Conservation (phyloP, 164 flowering plant species). For the Aristolochia contorta region DNA sequence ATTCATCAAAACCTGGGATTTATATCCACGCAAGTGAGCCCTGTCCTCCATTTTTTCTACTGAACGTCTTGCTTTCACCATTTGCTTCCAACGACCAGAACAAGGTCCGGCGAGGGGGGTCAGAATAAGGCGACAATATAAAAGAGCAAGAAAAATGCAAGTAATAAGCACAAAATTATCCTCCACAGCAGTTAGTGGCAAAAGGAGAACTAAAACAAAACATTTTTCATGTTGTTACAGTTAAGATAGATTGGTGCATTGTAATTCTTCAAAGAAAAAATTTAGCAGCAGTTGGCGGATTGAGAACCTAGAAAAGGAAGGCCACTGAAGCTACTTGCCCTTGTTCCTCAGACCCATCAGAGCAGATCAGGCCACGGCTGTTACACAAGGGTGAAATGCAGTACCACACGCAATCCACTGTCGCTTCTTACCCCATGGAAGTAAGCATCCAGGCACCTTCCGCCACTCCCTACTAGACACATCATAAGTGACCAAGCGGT, state of each 20-base stretch:
- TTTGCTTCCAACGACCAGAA: too few species aligned
- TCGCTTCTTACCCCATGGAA: slow-evolving; percentile 66
- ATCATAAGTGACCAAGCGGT: slow-evolving; percentile 73
- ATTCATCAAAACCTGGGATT: too few species aligned
- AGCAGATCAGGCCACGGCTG: slow-evolving; percentile 43
- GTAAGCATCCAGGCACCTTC: slow-evolving; percentile 65
- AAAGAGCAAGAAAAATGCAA: too few species aligned
- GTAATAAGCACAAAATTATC: too few species aligned
- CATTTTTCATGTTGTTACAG: too few species aligned
- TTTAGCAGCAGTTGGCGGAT: slow-evolving; percentile 4
- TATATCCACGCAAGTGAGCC: too few species aligned
- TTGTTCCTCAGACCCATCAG: neutral
- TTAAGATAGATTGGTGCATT: neutral
- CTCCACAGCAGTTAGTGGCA: too few species aligned
- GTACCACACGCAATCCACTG: slow-evolving; percentile 88
- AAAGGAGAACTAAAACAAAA: too few species aligned
- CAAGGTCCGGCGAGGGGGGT: too few species aligned
- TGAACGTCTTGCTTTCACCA: too few species aligned
- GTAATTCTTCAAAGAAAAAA: neutral
- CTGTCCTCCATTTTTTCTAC: too few species aligned
- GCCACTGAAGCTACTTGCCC: neutral
- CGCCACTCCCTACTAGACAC: slow-evolving; percentile 57
- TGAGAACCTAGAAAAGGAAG: neutral
- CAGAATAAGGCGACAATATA: too few species aligned
- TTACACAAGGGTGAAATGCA: slow-evolving; percentile 71